Percentiles rank a stretch among this genome's conserved stretches.
These are phyloP conservation scores for Corallochytrium limacisporum DNA, from an alignment of 78 protist species.

Conservation along the genomic window DNA sequence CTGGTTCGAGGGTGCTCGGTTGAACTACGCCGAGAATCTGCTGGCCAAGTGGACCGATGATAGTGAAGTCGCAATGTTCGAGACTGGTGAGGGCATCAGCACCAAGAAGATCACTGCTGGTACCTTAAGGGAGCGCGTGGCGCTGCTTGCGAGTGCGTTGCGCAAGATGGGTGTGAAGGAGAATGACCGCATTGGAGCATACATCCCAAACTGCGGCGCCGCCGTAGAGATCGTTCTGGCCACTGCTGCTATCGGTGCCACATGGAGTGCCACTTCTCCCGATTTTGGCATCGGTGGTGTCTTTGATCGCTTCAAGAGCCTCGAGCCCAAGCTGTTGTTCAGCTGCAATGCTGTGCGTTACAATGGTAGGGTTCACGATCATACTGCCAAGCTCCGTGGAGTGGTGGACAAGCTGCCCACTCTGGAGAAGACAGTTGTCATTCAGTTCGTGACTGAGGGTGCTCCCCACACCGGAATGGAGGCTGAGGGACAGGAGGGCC, in stretches of 20 bases:
- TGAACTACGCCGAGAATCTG: slow-evolving; percentile 32
- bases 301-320: slow-evolving; percentile 10
- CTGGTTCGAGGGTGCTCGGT: slow-evolving; percentile 26
- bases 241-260: slow-evolving; percentile 14
- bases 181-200: slow-evolving; percentile 25
- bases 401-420: neutral
- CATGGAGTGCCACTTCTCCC: slow-evolving; percentile 15
- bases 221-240: slow-evolving; percentile 18
- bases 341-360: slow-evolving; percentile 13
- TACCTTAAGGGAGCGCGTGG: neutral
- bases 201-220: slow-evolving; percentile 21
- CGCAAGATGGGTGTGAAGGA: neutral
- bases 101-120: neutral
- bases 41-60: slow-evolving; percentile 13
- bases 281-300: slow-evolving; percentile 31
- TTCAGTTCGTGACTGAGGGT: neutral
- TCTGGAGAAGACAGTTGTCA: slow-evolving; percentile 1
- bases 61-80: neutral
- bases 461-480: no score
- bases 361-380: slow-evolving; percentile 17
- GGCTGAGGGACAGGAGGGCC: neutral
- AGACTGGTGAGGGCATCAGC: neutral
- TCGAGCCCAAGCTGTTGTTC: slow-evolving; percentile 13
- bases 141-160: neutral
- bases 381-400: slow-evolving; percentile 2